phyloP scores from a whole-genome alignment of 225 moss, liverwort and hornwort genomes.

The Anthoceros angustus region DNA sequence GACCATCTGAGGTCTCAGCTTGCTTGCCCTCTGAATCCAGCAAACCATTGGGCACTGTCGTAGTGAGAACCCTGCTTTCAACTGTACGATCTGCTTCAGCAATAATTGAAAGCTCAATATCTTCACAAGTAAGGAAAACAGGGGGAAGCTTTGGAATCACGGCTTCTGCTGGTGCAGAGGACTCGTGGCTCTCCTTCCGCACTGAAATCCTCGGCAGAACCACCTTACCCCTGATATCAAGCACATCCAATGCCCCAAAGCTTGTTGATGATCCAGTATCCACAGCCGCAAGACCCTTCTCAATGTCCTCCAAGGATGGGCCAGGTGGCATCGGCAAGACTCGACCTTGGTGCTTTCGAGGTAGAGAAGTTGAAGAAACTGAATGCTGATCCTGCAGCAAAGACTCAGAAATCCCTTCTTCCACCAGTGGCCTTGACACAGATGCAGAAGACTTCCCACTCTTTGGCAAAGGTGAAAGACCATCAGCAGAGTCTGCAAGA shows the following conservation, averaged over 20 bases:
- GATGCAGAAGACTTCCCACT: constrained; percentile 10
- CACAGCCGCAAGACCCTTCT: constrained; percentile 43
- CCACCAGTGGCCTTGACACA: not conserved
- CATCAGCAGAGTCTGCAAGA: constrained; percentile 28
- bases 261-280: constrained; percentile 22
- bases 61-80: constrained; percentile 6
- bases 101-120: constrained; percentile 80
- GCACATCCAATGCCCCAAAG: constrained; percentile 15
- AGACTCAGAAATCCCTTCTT: constrained; percentile 22
- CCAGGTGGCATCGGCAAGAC: constrained; percentile 81
- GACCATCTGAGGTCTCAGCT: constrained; percentile 30
- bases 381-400: constrained; percentile 8
- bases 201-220: constrained; percentile 22
- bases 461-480: constrained; percentile 52
- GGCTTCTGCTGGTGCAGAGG: constrained; percentile 16
- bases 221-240: constrained; percentile 22
- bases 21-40: constrained; percentile 9
- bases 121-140: constrained; percentile 90
- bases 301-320: constrained; percentile 85
- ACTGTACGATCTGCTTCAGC: constrained; percentile 51
- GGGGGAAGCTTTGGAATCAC: constrained; percentile 22
- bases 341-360: constrained; percentile 23
- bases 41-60: too few species aligned
- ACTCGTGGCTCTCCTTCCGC: not conserved
- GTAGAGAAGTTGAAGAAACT: not conserved